Evolutionary conservation across 2,329 filamentous ascomycete genomes (phyloP).

Genomic region (Hirsutella rhossiliensis): DNA sequence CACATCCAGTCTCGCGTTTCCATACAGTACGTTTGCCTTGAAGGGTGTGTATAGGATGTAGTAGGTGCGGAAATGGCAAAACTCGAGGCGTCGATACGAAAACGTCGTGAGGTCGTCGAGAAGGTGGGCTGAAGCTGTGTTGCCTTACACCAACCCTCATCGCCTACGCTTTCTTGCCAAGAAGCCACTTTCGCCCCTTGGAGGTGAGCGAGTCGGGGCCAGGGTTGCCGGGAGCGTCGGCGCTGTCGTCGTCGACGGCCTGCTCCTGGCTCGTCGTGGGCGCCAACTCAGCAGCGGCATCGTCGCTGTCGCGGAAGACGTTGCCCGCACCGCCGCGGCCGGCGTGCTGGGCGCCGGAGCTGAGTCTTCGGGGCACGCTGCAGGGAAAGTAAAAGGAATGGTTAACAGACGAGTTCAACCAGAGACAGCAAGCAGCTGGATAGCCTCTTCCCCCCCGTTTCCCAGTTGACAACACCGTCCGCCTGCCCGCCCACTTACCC

Average conservation of each 20-base stretch:
- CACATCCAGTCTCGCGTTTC: no score
- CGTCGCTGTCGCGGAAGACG: slow-evolving; percentile 40
- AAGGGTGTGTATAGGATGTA: neutral
- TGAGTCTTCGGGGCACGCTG: slow-evolving; percentile 42
- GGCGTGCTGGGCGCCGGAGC: slow-evolving; percentile 49
- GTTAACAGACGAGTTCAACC: neutral
- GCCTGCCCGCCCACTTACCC: slow-evolving; percentile 44
- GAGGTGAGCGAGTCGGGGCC: slow-evolving; percentile 14
- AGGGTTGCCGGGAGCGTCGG: slow-evolving; percentile 5
- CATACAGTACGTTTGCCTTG: no score
- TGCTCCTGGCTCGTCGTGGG: slow-evolving; percentile 17
- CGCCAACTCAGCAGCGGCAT: slow-evolving; percentile 19
- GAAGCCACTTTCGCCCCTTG: slow-evolving; percentile 37
- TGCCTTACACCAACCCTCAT: neutral
- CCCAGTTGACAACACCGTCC: no score
- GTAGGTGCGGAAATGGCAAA: neutral
- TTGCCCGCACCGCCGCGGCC: slow-evolving; percentile 71
- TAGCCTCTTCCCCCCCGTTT: no score
- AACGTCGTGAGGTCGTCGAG: no score
- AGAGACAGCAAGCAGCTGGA: no score
- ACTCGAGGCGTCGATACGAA: no score
- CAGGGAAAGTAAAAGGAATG: neutral
- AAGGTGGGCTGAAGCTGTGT: no score
- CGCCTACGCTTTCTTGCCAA: slow-evolving; percentile 33
- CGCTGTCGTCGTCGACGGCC: slow-evolving; percentile 18